Base-by-base conservation (phyloP, 805 yeast genomes). In the Lachancea mirantina region DNA sequence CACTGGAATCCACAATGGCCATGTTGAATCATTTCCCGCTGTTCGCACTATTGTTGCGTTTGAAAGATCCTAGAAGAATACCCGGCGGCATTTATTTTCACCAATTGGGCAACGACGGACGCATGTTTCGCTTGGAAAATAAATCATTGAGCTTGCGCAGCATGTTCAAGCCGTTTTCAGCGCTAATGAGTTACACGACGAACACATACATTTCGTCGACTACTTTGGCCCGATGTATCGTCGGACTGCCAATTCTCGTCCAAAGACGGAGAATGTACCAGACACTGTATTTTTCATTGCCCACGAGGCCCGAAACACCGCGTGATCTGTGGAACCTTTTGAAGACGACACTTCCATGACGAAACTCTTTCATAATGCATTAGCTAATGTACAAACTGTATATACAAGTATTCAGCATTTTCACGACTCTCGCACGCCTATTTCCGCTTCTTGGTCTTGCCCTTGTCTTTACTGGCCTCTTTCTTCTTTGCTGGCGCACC, bases 401-500 rank as follows among this genome's bases (percentile, higher is more conserved):
- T 10, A 10, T 11, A 14, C 8, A 6, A 6, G 15, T 11, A 25
- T 25, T 25, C n/a, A n/a, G n/a, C n/a, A n/a, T n/a, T n/a, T n/a
- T n/a, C n/a, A n/a, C n/a, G n/a, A n/a, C n/a, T n/a, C n/a, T 21
- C 17, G 29, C n/a, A 31, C 14, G 31, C 21, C 28, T 25, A 43
- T 29, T 39, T 41, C 30, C 48, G 43, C 62, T 69, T 70, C 50
- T 61, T 61, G 36, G 61, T 61, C 36, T 60, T 60, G 23, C 52
- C 50, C 17, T 60, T 60, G 15, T 62, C 64, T 26, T 50, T 43
- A 17, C 58, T 57, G 9, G 49, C 55, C 44, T 66, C 71, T 47
- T 68, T 72, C 62, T 70, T 74, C 68, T 83, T 83, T 67, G 78
- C 74, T 47, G 92, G 94, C 8, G 92, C 85, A 58, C 89, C 88